phyloP scores from a whole-genome alignment of 352 stramenopile genomes.

The Phytopythium boreale region DNA sequence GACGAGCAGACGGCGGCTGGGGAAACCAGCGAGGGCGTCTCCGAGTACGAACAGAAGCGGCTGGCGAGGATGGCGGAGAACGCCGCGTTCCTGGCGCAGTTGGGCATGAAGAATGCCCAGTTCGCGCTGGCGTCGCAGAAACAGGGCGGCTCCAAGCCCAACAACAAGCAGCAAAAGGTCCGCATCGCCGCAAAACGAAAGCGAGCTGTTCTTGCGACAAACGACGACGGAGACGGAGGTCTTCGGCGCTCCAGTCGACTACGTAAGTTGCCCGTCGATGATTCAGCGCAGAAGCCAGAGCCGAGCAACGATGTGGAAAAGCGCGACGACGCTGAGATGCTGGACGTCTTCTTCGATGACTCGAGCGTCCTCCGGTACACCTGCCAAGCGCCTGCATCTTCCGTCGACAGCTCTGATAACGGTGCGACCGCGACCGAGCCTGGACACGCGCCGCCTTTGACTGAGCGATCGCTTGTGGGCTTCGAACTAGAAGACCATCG shows the following conservation, averaged over 20 bases:
- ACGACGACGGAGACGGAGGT: background rate
- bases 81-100: constrained; percentile 35
- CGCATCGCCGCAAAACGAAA: constrained; percentile 12
- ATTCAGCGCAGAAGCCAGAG: background rate
- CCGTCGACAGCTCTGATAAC: background rate
- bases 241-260: constrained; percentile 34
- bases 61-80: constrained; percentile 37
- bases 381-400: constrained; percentile 10
- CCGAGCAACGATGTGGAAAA: constrained; percentile 9
- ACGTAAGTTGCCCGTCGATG: constrained; percentile 11
- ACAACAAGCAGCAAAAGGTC: background rate
- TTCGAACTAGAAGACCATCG: constrained; percentile 17
- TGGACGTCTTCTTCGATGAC: constrained; percentile 27
- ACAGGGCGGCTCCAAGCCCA: background rate
- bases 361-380: constrained; percentile 31
- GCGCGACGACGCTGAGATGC: constrained; percentile 3
- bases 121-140: constrained; percentile 18
- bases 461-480: constrained; percentile 11
- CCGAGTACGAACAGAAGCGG: constrained; percentile 47
- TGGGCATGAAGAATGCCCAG: constrained; percentile 32
- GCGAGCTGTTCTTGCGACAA: background rate
- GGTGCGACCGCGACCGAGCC: background rate
- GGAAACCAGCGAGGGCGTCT: constrained; percentile 10
- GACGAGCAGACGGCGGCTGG: background rate
- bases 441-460: background rate